Conservation (phyloP, 352 stramenopile genomes). For the Phytophthora boehmeriae region DNA sequence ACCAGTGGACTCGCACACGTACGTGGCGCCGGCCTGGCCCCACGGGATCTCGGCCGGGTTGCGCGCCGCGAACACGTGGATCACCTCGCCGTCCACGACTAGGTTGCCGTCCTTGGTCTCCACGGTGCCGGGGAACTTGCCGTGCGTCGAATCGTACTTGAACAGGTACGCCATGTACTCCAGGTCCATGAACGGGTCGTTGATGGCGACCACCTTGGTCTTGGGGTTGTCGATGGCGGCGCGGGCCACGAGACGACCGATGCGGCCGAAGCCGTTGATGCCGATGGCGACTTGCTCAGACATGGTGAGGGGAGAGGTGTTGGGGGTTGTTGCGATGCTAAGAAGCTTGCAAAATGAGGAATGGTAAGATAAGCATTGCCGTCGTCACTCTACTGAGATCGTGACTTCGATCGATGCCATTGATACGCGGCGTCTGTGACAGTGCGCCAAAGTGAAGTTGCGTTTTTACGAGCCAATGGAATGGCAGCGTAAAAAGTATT, state of each 20-base stretch:
- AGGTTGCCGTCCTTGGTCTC: constrained; percentile 85
- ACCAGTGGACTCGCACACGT: constrained; percentile 92
- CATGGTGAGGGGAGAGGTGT: too few relatives aligned
- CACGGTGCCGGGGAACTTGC: constrained; percentile 84
- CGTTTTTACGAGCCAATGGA: too few relatives aligned
- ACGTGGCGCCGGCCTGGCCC: constrained; percentile 89
- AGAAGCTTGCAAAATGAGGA: neutral
- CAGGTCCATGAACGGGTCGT: constrained; percentile 94
- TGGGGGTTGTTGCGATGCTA: constrained; percentile 6
- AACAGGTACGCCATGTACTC: constrained; percentile 97
- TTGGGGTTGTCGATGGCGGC: constrained; percentile 86
- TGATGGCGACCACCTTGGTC: constrained; percentile 93
- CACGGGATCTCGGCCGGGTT: constrained; percentile 95
- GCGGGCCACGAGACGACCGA: constrained; percentile 96
- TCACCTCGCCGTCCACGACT: constrained; percentile 91
- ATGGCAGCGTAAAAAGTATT: too few relatives aligned
- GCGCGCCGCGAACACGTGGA: constrained; percentile 93
- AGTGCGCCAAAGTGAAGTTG: too few relatives aligned
- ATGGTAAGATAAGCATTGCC: too few relatives aligned
- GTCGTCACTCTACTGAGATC: too few relatives aligned
- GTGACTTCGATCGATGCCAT: too few relatives aligned
- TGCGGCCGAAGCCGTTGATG: constrained; percentile 99
- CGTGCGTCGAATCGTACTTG: constrained; percentile 92
- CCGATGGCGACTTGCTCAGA: constrained; percentile 88
- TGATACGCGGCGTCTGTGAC: too few relatives aligned